These are phyloP conservation scores for Ophiostoma australiae DNA, from an alignment of 2,329 filamentous ascomycete species.

Conservation along the genomic window DNA sequence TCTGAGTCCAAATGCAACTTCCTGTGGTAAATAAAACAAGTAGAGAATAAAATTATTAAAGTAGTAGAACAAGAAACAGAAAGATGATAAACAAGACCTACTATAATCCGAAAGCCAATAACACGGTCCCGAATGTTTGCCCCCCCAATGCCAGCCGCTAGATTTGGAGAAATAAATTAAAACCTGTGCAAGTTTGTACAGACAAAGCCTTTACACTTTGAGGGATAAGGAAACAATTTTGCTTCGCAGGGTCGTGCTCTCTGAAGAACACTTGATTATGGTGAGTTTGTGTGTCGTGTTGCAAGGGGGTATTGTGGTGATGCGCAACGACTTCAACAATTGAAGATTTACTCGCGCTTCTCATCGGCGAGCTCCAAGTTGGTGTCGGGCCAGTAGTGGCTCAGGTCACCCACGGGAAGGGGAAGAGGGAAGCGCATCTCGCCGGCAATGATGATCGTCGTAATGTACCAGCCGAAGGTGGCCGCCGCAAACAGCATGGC, in stretches of 20 bases:
- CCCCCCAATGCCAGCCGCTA: neutral
- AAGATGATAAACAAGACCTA: neutral
- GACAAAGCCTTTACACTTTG: neutral
- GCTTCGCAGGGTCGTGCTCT: neutral
- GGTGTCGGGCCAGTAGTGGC: constrained; percentile 43
- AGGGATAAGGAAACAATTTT: neutral
- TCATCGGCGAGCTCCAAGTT: constrained; percentile 31
- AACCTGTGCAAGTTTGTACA: neutral
- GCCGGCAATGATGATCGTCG: constrained; percentile 49
- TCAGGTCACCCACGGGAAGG: constrained; percentile 48
- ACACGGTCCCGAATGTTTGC: neutral
- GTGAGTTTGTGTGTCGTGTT: neutral
- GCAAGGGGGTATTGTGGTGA: neutral
- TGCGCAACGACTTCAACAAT: neutral
- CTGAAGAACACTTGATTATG: neutral
- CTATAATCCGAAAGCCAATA: neutral
- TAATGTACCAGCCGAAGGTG: constrained; percentile 48
- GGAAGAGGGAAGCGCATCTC: constrained; percentile 48
- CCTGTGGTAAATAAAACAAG: neutral
- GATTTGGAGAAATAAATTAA: neutral
- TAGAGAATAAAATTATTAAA: neutral
- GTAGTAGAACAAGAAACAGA: neutral
- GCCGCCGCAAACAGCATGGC: constrained; percentile 44
- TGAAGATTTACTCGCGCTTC: constrained; percentile 17
- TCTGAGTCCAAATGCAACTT: neutral